Base-by-base conservation (phyloP, 495 filamentous ascomycete genomes). In the Aspergillus sclerotioniger region DNA sequence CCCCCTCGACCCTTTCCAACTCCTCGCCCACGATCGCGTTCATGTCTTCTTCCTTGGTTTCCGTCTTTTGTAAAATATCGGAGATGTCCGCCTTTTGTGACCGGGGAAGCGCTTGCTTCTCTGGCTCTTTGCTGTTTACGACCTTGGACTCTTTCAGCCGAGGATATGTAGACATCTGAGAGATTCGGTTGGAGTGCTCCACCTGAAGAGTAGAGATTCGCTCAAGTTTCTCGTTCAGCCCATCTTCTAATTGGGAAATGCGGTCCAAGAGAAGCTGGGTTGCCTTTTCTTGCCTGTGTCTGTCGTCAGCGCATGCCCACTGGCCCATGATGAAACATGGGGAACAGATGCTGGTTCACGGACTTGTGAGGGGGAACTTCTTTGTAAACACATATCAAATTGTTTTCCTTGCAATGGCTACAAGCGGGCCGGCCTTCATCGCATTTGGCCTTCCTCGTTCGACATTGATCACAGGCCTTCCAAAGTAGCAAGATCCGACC, bases 391-490 rank as follows among this genome's bases (percentile, higher is more conserved):
- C 83, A 86, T 47, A 64, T 61, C 44, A 83, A 65, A 49, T 68
- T 75, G 21, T 82, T 82, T 56, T 85, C 83, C 53, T 78, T 83
- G 68, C 83, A 86, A 60, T 82, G 80, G 49, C 81, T 82, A 64
- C 83, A 86, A 35, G 73, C 67, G 0, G 83, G 83, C 43, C 83
- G 76, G 29, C 82, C 81, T 64, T 86, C 83, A 45, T 86, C 83
- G 55, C 83, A 86, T 62, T 86, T 86, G n/a, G 83, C 82, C 62
- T 86, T 86, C 56, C 83, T 75, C 17, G 80, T 71, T 61, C 83
- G 80, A 63, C 83, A 86, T 66, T 81, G 80, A 59, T 86, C 83
- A 57, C 83, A 86, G 25, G 83, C 83, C 82, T 85, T 54, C 9
- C 46, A 49, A n/a, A 15, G 5, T 12, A 50, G 31, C 13, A n/a